Conservation (phyloP, 257 asterid genomes). For the Handroanthus guayacan region DNA sequence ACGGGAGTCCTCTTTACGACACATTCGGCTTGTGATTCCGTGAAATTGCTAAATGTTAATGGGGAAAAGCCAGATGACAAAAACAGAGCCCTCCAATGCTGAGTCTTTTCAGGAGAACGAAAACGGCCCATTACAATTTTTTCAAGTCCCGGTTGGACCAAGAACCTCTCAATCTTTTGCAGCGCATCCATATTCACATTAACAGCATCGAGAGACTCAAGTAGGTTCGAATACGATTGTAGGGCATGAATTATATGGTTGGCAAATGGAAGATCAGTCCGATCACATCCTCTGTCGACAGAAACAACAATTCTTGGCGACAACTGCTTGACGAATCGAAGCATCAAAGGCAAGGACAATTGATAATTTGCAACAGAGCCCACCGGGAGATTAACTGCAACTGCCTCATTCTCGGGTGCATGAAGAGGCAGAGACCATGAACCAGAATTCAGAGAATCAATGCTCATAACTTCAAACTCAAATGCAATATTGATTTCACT, state of each 20-base stretch:
- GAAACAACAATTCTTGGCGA: slow-evolving; percentile 89
- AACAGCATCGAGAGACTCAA: slow-evolving; percentile 89
- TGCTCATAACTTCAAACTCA: slow-evolving; percentile 68
- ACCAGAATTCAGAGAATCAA: slow-evolving; percentile 68
- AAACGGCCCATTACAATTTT: slow-evolving; percentile 61
- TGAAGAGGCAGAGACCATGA: slow-evolving; percentile 70
- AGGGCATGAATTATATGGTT: slow-evolving; percentile 81
- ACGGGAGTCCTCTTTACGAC: slow-evolving; percentile 87
- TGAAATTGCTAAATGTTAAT: slow-evolving; percentile 70
- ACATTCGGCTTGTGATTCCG: slow-evolving; percentile 94
- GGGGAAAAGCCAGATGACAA: slow-evolving; percentile 86
- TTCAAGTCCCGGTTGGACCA: slow-evolving; percentile 82
- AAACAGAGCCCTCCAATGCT: slow-evolving; percentile 87
- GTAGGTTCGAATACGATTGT: slow-evolving; percentile 73
- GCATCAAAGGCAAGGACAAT: slow-evolving; percentile 62
- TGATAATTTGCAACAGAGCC: slow-evolving; percentile 63
- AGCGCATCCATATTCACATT: slow-evolving; percentile 75
- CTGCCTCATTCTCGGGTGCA: slow-evolving; percentile 58
- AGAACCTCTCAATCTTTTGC: slow-evolving; percentile 88
- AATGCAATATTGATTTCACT: slow-evolving; percentile 66
- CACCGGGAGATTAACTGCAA: slow-evolving; percentile 83
- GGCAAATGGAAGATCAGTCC: slow-evolving; percentile 92
- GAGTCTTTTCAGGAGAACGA: slow-evolving; percentile 75
- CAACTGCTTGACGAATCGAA: slow-evolving; percentile 76
- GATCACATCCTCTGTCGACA: slow-evolving; percentile 83